Evolutionary conservation across 805 yeast genomes (phyloP), one percentile per base, ranked within the genome.

Genomic region (Metschnikowia lochheadii): DNA sequence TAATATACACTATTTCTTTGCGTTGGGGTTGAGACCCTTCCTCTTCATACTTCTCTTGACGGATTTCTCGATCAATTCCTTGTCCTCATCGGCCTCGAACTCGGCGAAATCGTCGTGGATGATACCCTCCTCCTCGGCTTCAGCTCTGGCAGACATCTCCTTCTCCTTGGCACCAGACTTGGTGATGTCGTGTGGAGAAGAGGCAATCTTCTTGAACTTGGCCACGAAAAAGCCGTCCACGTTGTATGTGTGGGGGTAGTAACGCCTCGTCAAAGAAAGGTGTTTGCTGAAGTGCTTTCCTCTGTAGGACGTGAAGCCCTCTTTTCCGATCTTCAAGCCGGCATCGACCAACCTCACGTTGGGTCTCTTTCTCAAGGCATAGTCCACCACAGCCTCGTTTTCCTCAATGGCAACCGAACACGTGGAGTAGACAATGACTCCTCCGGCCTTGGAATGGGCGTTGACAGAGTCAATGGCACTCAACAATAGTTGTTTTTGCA

Each of bases 171-270:
- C 95, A 58, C 94, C 92, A 6, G 94, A 91, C 73, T 85, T 87
- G 51, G 90, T 81, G 49, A 82, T 82, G 69, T 88, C 96, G 61
- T 85, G 87, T 43, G 91, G 86, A 56, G 95, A 84, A 53, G 96
- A 76, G 0, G 91, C 96, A 56, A 81, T 83, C 79, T 94, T 94
- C 74, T 88, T 83, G 77, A 94, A 89, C 69, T 92, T 94, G 49
- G 99, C 99, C 52, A 94, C 99, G 69, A 75, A 94, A 80, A 94
- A 94, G 21, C 99, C 99, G 71, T 94, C 99, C 49, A 94, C 99
- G 68, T 94, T 94, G 67, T 94, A 94, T 26, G 96, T 91, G 72
- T 94, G 99, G 49, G 99, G 99, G 68, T 94, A 94, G 71, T 92
- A 94, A 69, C 99, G 83, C 76, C 96, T 83, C 2, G 98, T 91